Conservation (phyloP, 2,329 filamentous ascomycete species). For the Fusarium praegraminearum region DNA sequence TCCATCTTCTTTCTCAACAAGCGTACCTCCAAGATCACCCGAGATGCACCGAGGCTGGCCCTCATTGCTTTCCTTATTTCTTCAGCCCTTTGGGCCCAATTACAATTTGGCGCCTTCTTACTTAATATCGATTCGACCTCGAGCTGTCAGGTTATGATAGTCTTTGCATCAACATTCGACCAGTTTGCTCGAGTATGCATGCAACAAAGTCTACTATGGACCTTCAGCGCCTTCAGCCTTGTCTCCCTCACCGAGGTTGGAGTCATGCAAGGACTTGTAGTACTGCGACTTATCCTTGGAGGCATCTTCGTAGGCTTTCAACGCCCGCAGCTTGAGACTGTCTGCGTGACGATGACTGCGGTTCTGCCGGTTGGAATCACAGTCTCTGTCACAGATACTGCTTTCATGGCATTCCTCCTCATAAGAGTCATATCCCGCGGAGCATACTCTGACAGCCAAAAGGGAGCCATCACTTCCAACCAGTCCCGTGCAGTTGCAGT, state of each 20-base stretch:
- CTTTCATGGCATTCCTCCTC: conserved; percentile 59
- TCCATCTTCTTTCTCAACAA: conserved; percentile 62
- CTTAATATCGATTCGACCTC: conserved; percentile 58
- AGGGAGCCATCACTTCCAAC: conserved; percentile 43
- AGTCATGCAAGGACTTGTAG: conserved; percentile 61
- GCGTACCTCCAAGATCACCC: conserved; percentile 62
- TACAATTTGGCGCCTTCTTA: conserved; percentile 63
- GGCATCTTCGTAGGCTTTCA: conserved; percentile 67
- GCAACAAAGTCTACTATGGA: conserved; percentile 67
- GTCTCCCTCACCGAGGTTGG: conserved; percentile 53
- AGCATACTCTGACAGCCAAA: conserved; percentile 50
- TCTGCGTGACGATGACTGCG: conserved; percentile 64
- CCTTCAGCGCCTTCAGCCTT: conserved; percentile 56
- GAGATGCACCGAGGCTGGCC: conserved; percentile 73
- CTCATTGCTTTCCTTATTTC: conserved; percentile 67
- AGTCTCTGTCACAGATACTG: conserved; percentile 59
- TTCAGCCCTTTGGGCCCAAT: conserved; percentile 65
- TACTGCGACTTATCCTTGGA: conserved; percentile 64
- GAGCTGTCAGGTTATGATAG: conserved; percentile 64
- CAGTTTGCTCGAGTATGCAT: conserved; percentile 66
- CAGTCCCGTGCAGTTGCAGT: conserved; percentile 58
- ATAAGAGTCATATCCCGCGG: conserved; percentile 57
- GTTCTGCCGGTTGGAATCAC: conserved; percentile 59
- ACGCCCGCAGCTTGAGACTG: conserved; percentile 62
- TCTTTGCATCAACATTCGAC: conserved; percentile 67